A percentile compares a stretch with the other conserved stretches of the same genome.
These are phyloP conservation scores for Coelastrella sp. DNA, from an alignment of 139 green algal genomes.

Conservation along the genomic window DNA sequence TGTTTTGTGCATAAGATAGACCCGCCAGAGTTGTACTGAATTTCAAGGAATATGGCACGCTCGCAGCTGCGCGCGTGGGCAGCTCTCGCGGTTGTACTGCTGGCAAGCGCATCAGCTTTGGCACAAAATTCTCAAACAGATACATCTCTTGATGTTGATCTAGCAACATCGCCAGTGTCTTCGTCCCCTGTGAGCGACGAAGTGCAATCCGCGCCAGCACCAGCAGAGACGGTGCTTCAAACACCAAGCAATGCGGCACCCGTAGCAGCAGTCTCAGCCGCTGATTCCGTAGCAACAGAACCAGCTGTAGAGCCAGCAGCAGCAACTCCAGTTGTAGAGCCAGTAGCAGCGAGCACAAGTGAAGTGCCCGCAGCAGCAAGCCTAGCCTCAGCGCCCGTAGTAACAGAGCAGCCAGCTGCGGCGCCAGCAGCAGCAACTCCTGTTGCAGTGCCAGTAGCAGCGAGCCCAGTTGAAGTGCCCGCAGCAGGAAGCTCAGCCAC, in stretches of 20 bases:
- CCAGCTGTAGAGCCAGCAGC: background rate
- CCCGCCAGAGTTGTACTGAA: too few species aligned
- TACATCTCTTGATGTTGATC: background rate
- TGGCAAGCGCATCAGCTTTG: background rate
- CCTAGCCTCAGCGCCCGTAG: background rate
- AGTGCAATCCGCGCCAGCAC: background rate
- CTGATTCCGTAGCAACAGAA: background rate
- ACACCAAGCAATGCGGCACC: background rate
- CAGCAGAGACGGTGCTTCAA: too few species aligned
- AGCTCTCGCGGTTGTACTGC: conserved; percentile 18
- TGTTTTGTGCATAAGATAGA: too few species aligned
- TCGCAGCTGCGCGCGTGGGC: background rate
- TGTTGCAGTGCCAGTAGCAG: background rate
- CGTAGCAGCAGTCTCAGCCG: background rate
- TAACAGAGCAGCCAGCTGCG: background rate
- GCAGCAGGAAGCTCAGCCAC: background rate
- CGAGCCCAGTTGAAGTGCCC: background rate
- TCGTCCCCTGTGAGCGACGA: background rate
- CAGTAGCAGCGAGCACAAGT: too few species aligned
- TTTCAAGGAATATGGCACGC: background rate
- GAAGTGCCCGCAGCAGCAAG: conserved; percentile 12
- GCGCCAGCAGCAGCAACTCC: background rate
- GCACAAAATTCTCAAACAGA: background rate
- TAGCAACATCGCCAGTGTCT: background rate
- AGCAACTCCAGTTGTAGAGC: background rate